Evolutionary conservation across 108 stramenopile genomes (phyloP).

Genomic region (Cylindrotheca fusiformis): DNA sequence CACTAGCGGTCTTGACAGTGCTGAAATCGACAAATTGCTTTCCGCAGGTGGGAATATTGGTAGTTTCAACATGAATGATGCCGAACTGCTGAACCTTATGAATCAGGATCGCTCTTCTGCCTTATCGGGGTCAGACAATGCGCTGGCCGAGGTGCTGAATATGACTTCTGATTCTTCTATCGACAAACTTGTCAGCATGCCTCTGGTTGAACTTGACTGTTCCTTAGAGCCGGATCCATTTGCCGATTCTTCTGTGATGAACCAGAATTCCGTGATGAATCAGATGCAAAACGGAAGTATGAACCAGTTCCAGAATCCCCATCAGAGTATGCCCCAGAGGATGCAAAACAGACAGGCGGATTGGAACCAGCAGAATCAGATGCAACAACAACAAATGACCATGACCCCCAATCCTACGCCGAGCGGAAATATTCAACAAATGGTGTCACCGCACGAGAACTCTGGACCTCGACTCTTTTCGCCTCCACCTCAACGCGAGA

Average conservation of each 20-base stretch:
- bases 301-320: neutral
- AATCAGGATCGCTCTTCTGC: constrained; percentile 8
- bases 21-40: constrained; percentile 4
- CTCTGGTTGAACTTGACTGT: constrained; percentile 9
- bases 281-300: neutral
- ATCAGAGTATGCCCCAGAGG: neutral
- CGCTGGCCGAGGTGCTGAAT: neutral
- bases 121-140: neutral
- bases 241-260: too few species aligned
- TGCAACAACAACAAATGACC: neutral
- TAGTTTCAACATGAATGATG: constrained; percentile 1
- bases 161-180: constrained; percentile 3
- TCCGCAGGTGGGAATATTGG: neutral
- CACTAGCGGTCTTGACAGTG: constrained; percentile 2
- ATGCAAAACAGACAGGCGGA: neutral
- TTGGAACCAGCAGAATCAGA: constrained; percentile 9
- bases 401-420: neutral
- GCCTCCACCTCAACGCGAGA: too few species aligned
- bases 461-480: constrained; percentile 5
- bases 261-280: neutral
- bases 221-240: constrained; percentile 8
- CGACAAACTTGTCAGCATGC: constrained; percentile 10
- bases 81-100: constrained; percentile 9
- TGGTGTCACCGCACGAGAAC: neutral
- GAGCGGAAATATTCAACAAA: neutral